These are phyloP conservation scores for Chenopodium berlandieri DNA, from an alignment of 148 eudicot genomes.

Conservation along the genomic window DNA sequence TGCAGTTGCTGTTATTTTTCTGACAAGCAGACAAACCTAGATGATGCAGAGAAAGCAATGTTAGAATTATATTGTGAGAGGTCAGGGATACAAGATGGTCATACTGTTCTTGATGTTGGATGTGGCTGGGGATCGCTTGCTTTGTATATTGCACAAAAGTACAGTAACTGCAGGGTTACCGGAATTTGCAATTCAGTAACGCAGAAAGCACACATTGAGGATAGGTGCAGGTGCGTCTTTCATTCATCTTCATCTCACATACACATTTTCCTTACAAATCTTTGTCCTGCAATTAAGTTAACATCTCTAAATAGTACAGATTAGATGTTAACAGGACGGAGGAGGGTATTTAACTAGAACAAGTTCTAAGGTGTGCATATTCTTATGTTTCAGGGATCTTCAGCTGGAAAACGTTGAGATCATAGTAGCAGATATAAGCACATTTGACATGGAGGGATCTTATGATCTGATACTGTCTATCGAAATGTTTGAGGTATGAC, in stretches of 20 bases:
- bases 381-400: conserved; percentile 47
- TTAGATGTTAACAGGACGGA: background rate
- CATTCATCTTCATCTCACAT: background rate
- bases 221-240: conserved; percentile 56
- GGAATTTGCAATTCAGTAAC: conserved; percentile 93
- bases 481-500: conserved; percentile 95
- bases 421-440: conserved; percentile 80
- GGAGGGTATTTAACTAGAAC: background rate
- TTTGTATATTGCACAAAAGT: conserved; percentile 72
- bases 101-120: conserved; percentile 91
- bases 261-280: background rate
- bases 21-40: conserved; percentile 52
- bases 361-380: background rate
- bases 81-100: conserved; percentile 74
- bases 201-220: conserved; percentile 78
- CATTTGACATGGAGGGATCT: conserved; percentile 78
- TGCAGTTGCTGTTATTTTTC: conserved; percentile 86
- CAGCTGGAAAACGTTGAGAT: conserved; percentile 78
- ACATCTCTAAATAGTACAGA: background rate
- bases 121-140: conserved; percentile 99
- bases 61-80: conserved; percentile 81
- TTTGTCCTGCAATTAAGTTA: background rate
- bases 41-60: conserved; percentile 91
- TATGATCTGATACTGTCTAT: conserved; percentile 86
- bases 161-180: conserved; percentile 66